phyloP scores from a whole-genome alignment of 192 early-diverging fungal species.

The Backusella morwellensis region DNA sequence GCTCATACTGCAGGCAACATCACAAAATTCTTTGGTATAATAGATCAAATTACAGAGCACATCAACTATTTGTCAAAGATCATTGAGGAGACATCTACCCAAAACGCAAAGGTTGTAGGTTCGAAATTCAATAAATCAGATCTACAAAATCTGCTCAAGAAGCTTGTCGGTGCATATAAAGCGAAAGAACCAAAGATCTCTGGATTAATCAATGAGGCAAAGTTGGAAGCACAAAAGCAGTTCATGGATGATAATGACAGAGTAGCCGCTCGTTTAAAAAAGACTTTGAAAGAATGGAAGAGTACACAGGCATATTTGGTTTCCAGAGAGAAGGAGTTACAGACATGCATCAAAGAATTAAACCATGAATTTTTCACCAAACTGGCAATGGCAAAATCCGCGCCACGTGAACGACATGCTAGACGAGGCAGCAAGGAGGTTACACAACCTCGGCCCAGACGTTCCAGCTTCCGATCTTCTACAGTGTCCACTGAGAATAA shows the following conservation, averaged over 20 bases:
- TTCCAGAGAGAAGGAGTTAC: slow-evolving; percentile 45
- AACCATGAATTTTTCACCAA: slow-evolving; percentile 36
- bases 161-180: slow-evolving; percentile 16
- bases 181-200: slow-evolving; percentile 10
- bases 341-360: slow-evolving; percentile 29
- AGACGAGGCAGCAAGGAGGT: neutral
- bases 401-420: neutral
- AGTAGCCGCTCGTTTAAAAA: slow-evolving; percentile 42
- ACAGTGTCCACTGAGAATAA: slow-evolving; percentile 17
- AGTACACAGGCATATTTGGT: slow-evolving; percentile 34
- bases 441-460: neutral
- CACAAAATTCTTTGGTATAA: slow-evolving; percentile 24
- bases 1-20: slow-evolving; percentile 27
- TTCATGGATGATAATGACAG: slow-evolving; percentile 26
- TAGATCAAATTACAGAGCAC: slow-evolving; percentile 35
- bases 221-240: slow-evolving; percentile 24
- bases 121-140: slow-evolving; percentile 32
- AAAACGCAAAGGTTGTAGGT: slow-evolving; percentile 16
- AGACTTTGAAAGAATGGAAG: slow-evolving; percentile 44
- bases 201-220: slow-evolving; percentile 1
- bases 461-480: slow-evolving; percentile 11
- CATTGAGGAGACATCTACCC: slow-evolving; percentile 30
- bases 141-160: slow-evolving; percentile 26
- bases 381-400: slow-evolving; percentile 24
- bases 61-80: slow-evolving; percentile 27